These are phyloP conservation scores for Sarocladium kiliense DNA, from an alignment of 2,329 filamentous ascomycete genomes.

Conservation along the genomic window DNA sequence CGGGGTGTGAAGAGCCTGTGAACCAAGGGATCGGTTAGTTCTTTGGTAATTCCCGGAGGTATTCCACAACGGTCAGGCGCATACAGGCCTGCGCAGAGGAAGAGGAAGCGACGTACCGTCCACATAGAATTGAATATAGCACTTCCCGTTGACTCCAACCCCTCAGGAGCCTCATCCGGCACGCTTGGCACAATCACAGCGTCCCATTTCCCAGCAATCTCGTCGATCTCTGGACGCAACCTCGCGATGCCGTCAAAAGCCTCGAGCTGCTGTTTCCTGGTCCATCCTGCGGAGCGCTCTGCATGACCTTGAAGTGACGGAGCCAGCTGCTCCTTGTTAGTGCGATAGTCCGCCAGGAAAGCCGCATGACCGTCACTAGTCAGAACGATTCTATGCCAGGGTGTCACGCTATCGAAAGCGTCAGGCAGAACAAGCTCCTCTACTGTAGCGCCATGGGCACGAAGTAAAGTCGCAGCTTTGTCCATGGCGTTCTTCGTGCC, in stretches of 20 bases:
- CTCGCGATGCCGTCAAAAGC: constrained; percentile 44
- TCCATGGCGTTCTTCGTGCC: constrained; percentile 38
- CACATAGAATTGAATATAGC: constrained; percentile 43
- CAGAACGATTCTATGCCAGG: constrained; percentile 49
- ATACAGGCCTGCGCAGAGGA: too few relatives aligned
- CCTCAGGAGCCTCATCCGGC: constrained; percentile 49
- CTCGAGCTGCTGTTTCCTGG: constrained; percentile 29
- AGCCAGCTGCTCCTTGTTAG: constrained; percentile 41
- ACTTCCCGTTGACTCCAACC: constrained; percentile 44
- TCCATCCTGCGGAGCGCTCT: constrained; percentile 30
- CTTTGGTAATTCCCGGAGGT: too few relatives aligned
- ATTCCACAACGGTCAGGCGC: too few relatives aligned
- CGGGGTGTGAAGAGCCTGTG: constrained; percentile 49
- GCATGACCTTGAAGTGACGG: constrained; percentile 42
- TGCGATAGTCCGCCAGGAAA: constrained; percentile 49
- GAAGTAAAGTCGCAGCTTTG: constrained; percentile 33
- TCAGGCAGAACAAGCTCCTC: constrained; percentile 49
- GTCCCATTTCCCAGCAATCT: constrained; percentile 40
- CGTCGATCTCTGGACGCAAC: constrained; percentile 45
- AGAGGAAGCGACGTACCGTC: constrained; percentile 35
- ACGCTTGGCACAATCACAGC: constrained; percentile 53
- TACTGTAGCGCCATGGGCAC: constrained; percentile 44
- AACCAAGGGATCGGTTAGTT: constrained; percentile 9
- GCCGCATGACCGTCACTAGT: constrained; percentile 45
- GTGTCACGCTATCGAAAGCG: constrained; percentile 40